A percentile compares a stretch with the other conserved stretches of the same genome.
phyloP scores from a whole-genome alignment of 2,329 filamentous ascomycete genomes.

The Tolypocladium pustulatum region DNA sequence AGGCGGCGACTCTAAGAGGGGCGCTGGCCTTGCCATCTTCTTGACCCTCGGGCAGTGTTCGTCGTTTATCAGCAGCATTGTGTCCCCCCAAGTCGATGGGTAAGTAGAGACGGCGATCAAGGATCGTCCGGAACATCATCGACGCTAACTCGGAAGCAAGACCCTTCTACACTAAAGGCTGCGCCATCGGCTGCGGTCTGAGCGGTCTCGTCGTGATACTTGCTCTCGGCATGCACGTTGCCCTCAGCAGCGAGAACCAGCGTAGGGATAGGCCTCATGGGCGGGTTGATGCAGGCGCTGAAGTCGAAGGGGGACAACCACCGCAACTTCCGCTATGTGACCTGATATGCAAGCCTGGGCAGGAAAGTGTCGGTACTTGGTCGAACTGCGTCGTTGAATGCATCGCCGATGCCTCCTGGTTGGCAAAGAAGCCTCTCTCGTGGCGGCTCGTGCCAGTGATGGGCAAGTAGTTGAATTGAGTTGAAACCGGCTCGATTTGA shows the following conservation, averaged over 20 bases:
- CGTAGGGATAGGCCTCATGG: conserved; percentile 6
- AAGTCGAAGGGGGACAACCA: conserved; percentile 7
- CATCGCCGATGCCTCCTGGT: not conserved
- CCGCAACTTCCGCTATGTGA: conserved; percentile 9
- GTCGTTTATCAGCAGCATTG: conserved; percentile 15
- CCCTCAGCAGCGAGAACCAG: conserved; percentile 8
- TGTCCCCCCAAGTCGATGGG: conserved; percentile 13
- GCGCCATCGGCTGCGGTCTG: conserved; percentile 10
- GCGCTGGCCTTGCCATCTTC: conserved; percentile 9
- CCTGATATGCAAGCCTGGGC: not conserved
- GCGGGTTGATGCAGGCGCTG: not conserved
- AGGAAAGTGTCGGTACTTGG: not conserved
- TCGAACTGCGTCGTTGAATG: not conserved
- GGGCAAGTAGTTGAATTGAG: no score
- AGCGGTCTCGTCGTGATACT: conserved; percentile 6
- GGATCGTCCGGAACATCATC: not conserved
- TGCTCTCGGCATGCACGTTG: conserved; percentile 6
- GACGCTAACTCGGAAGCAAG: not conserved
- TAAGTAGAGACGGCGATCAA: conserved; percentile 3
- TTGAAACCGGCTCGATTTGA: no score
- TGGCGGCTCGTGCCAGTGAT: no score
- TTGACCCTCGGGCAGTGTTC: conserved; percentile 17
- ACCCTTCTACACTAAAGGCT: conserved; percentile 8
- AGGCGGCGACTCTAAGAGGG: conserved; percentile 17
- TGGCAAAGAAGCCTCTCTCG: not conserved